phyloP scores from a whole-genome alignment of 495 filamentous ascomycete species.

The Hyphodiscus hymeniophilus region DNA sequence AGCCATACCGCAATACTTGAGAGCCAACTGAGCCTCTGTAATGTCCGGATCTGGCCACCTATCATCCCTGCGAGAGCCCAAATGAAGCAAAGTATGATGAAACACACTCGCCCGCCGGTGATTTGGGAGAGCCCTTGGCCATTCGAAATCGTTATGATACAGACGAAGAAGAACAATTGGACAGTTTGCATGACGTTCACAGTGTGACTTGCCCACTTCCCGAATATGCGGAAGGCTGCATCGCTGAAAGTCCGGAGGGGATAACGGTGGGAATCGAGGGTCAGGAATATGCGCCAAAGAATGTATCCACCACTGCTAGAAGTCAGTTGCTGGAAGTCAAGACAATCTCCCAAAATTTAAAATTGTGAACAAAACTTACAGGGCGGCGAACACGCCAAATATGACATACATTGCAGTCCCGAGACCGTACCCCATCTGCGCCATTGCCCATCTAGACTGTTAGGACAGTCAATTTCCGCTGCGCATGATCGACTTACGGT shows the following conservation, averaged over 20 bases:
- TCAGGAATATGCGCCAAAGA: constrained; percentile 48
- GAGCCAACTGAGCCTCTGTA: constrained; percentile 45
- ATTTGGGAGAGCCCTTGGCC: constrained; percentile 48
- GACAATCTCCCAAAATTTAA: too few species aligned
- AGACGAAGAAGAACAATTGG: constrained; percentile 39
- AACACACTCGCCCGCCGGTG: constrained; percentile 26
- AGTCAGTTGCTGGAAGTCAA: too few species aligned
- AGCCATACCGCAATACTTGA: constrained; percentile 47
- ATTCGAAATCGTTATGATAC: constrained; percentile 41
- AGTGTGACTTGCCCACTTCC: constrained; percentile 36
- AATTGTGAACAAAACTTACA: too few species aligned
- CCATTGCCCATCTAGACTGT: neutral
- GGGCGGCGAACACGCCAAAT: neutral
- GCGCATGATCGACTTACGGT: constrained; percentile 9
- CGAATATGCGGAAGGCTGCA: constrained; percentile 45
- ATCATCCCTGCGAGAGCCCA: neutral
- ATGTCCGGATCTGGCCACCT: constrained; percentile 39
- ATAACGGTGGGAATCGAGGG: constrained; percentile 43
- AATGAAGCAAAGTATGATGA: constrained; percentile 4
- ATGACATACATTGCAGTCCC: neutral
- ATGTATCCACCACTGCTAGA: too few species aligned
- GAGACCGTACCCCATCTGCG: neutral
- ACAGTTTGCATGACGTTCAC: constrained; percentile 42
- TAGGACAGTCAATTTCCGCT: neutral
- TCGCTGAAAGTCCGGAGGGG: constrained; percentile 43